Evolutionary conservation across 1,284 basidiomycete species (phyloP).

Genomic region (Lignosus rhinocerotis): DNA sequence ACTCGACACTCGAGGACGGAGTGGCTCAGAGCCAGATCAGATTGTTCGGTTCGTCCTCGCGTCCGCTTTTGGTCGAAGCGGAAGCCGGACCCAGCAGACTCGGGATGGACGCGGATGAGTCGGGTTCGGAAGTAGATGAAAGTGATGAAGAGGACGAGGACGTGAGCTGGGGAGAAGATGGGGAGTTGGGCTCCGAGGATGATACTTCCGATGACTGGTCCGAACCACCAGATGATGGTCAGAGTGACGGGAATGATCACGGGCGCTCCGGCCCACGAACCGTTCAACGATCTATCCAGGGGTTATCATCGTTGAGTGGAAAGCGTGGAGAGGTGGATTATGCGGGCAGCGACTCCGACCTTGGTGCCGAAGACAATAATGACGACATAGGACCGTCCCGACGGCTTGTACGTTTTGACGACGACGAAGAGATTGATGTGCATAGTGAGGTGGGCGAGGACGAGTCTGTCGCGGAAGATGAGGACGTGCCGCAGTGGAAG

Average conservation of each 20-base stretch:
- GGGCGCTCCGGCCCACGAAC: constrained; percentile 53
- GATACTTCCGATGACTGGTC: constrained; percentile 31
- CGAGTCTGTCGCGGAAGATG: constrained; percentile 42
- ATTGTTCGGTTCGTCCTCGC: constrained; percentile 80
- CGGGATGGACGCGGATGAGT: constrained; percentile 23
- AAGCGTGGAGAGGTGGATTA: constrained; percentile 58
- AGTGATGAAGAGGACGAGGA: constrained; percentile 25
- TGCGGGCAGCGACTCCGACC: constrained; percentile 80
- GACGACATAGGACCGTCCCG: constrained; percentile 34
- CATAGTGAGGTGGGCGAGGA: constrained; percentile 47
- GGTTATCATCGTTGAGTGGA: constrained; percentile 38
- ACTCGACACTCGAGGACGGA: constrained; percentile 80
- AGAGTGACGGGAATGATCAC: constrained; percentile 32
- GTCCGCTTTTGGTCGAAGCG: constrained; percentile 37
- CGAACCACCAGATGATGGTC: constrained; percentile 17
- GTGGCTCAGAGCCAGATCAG: constrained; percentile 82
- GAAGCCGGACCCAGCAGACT: constrained; percentile 36
- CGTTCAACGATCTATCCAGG: constrained; percentile 40
- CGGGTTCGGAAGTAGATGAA: constrained; percentile 28
- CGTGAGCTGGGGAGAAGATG: constrained; percentile 28
- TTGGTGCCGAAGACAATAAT: constrained; percentile 52
- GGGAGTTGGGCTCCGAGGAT: constrained; percentile 29
- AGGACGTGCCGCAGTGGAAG: constrained; percentile 75
- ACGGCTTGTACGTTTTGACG: constrained; percentile 40
- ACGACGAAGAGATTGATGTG: constrained; percentile 53